These are phyloP conservation scores for Triticum timopheevii DNA, from an alignment of 176 grass and related monocot species.

Conservation along the genomic window DNA sequence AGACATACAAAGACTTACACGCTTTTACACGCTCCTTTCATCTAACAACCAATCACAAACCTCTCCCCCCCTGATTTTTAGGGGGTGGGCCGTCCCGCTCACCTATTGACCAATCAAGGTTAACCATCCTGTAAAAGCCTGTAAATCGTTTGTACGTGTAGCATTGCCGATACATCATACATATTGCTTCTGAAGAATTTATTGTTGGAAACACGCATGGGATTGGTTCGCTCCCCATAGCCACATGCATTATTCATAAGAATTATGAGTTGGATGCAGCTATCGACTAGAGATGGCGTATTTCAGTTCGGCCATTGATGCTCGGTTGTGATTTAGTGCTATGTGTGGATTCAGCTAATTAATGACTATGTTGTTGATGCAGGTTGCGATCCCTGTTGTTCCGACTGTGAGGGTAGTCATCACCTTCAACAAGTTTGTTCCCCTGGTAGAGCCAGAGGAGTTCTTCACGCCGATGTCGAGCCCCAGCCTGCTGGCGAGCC, in stretches of 20 bases:
- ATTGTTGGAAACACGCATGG: not conserved
- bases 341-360: not conserved
- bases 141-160: too few relatives aligned
- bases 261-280: not conserved
- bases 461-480: slow-evolving; percentile 98
- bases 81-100: too few relatives aligned
- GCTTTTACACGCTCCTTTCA: too few relatives aligned
- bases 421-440: slow-evolving; percentile 91
- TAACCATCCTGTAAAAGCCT: too few relatives aligned
- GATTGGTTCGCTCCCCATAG: not conserved
- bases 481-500: slow-evolving; percentile 75
- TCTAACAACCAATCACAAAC: too few relatives aligned
- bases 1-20: too few relatives aligned
- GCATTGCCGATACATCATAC: too few relatives aligned
- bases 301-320: not conserved
- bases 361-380: not conserved
- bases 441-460: slow-evolving; percentile 76
- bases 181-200: not conserved
- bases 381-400: slow-evolving; percentile 95
- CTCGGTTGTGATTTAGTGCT: not conserved
- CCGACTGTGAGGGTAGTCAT: slow-evolving; percentile 87
- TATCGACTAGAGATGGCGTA: not conserved
- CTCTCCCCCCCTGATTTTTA: too few relatives aligned
- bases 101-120: too few relatives aligned
- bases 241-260: not conserved